phyloP scores from a whole-genome alignment of 1,139 yeast genomes.

The Petasospora rhodanensis region DNA sequence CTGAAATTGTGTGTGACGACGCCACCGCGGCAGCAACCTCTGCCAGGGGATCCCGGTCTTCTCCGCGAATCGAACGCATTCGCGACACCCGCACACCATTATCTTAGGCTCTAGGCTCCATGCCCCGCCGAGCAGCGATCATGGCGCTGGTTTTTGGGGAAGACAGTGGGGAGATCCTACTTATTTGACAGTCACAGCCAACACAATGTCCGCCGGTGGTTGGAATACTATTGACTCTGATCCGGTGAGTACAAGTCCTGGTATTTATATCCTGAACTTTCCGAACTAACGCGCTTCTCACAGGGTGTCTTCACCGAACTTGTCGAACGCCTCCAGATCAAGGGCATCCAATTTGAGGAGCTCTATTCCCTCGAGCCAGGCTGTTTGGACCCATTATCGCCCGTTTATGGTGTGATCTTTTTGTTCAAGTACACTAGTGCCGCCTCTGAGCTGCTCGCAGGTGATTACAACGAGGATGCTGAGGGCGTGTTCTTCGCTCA shows the following conservation, averaged over 20 bases:
- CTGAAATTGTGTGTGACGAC: too few relatives aligned
- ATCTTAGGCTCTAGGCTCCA: too few relatives aligned
- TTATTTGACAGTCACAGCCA: too few relatives aligned
- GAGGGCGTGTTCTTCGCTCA: conserved; percentile 55
- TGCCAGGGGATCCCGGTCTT: too few relatives aligned
- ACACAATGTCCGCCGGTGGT: conserved; percentile 16
- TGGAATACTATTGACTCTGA: conserved; percentile 76
- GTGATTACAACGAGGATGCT: conserved; percentile 40
- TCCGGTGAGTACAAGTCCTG: conserved; percentile 36
- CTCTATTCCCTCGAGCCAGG: conserved; percentile 50
- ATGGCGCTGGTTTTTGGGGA: too few relatives aligned
- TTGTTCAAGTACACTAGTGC: conserved; percentile 55
- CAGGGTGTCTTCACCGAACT: conserved; percentile 68
- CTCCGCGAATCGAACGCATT: too few relatives aligned
- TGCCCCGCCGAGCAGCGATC: too few relatives aligned
- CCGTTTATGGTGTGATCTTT: conserved; percentile 59
- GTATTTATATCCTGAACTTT: not conserved
- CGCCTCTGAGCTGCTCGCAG: conserved; percentile 37
- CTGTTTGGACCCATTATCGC: conserved; percentile 36
- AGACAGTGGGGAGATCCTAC: too few relatives aligned
- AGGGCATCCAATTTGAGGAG: conserved; percentile 57
- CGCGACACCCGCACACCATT: too few relatives aligned
- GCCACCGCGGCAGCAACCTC: too few relatives aligned
- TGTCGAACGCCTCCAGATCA: conserved; percentile 53
- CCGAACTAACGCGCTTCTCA: not conserved